phyloP scores from a whole-genome alignment of 345 rosid species.

The Gossypioides kirkii region DNA sequence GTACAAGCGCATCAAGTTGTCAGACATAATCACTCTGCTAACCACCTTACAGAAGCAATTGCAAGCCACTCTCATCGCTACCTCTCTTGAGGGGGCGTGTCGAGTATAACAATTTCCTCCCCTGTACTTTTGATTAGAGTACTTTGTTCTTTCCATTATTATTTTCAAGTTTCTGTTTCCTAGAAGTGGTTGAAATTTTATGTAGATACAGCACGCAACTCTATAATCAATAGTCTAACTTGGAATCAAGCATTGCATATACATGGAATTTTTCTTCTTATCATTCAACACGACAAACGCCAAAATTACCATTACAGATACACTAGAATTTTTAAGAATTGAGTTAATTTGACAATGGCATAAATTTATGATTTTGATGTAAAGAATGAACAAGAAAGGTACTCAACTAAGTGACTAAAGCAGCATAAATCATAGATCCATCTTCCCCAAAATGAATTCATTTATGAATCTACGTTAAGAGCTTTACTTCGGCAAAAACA shows the following conservation, averaged over 20 bases:
- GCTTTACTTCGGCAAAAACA: slow-evolving; percentile 2
- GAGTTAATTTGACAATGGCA: neutral
- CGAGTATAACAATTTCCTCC: no score
- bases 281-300: neutral
- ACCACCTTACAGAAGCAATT: no score
- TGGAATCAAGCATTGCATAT: neutral
- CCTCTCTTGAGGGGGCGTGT: no score
- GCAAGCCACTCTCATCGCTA: no score
- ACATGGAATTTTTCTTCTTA: neutral
- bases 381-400: neutral
- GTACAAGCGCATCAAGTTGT: no score
- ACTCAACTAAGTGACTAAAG: neutral
- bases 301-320: neutral
- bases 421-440: no score
- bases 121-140: no score
- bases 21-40: no score
- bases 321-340: neutral
- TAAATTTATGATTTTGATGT: neutral
- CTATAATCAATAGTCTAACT: neutral
- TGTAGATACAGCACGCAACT: no score
- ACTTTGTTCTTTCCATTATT: no score
- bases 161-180: no score
- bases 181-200: no score
- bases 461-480: neutral
- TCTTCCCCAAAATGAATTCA: neutral